These are phyloP conservation scores for Solanum aculeatissimum DNA, from an alignment of 305 asterid genomes.

Conservation along the genomic window DNA sequence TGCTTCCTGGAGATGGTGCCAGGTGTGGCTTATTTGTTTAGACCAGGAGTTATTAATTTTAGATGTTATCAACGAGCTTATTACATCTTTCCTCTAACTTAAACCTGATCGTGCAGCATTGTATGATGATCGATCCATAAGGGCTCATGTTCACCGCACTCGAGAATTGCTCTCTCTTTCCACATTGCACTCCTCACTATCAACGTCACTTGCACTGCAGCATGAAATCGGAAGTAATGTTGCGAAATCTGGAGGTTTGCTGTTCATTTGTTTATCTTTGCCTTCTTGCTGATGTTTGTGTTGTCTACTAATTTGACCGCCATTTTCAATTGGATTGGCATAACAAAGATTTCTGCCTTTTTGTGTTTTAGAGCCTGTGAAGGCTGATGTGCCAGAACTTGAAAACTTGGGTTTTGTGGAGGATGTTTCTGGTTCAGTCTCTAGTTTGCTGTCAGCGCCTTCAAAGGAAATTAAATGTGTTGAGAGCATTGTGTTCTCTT, in stretches of 20 bases:
- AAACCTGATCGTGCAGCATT: conserved; percentile 37
- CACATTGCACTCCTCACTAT: conserved; percentile 60
- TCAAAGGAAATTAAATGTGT: conserved; percentile 64
- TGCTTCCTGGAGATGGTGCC: conserved; percentile 82
- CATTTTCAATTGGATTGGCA: background rate
- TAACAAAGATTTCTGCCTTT: conserved; percentile 1
- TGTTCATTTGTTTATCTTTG: background rate
- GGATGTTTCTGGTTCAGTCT: conserved; percentile 48
- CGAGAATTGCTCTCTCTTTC: conserved; percentile 73
- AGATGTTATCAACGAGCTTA: background rate
- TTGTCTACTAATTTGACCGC: background rate
- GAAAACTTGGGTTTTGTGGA: conserved; percentile 61
- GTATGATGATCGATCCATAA: conserved; percentile 83
- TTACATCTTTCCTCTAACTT: conserved; percentile 9
- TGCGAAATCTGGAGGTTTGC: conserved; percentile 49
- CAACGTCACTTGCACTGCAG: conserved; percentile 67
- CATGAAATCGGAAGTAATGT: conserved; percentile 42
- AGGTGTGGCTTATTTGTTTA: conserved; percentile 27
- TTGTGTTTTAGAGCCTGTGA: conserved; percentile 35
- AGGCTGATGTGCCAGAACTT: conserved; percentile 54
- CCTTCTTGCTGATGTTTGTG: background rate
- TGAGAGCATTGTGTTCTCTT: conserved; percentile 67
- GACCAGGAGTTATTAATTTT: background rate
- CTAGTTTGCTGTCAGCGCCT: conserved; percentile 44
- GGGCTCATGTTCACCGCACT: conserved; percentile 78